Base-by-base conservation (phyloP, 108 stramenopile species). In the Pseudonitzschia multiseries region DNA sequence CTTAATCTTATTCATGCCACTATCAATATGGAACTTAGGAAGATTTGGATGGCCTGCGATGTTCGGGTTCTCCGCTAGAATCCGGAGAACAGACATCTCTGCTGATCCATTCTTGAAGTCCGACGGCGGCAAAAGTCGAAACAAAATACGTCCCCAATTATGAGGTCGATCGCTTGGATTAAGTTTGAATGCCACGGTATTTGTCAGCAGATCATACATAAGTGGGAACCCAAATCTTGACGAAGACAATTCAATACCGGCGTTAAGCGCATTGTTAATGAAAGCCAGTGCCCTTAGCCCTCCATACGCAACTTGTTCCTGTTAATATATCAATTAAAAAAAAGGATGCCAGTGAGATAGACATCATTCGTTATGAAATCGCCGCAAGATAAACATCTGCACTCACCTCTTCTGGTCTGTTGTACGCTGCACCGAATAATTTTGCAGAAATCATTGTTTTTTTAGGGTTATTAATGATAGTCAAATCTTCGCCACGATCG, bases 11-110 rank as follows among this genome's bases (percentile, higher is more conserved):
- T 84, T 88, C 89, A 96, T 95, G 42, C 92, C 94, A 65, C 85
- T 89, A 56, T 97, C 97, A 66, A 91, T 89, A 57, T 97, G 93
- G 77, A 98, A 96, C 84, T 96, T 96, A 9, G 99, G 99, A 67
- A 98, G 91, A 29, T 95, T 87, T 12, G 93, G 91, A 65, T 96
- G 88, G 20, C 71, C 56, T n/a, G 95, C 94, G 26, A 94, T 76
- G 26, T 83, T 69, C 2, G 97, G 94, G 68, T 97, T 97, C 66
- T 97, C 96, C 0, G 95, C 87, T 18, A 99, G 72, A 41, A 97
- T 96, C 14, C 92, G 88, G 10, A 99, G 85, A 51, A 84, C 88
- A 9, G 96, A 96, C 95, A 98, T 97, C 70, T 96, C 90, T 9
- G 95, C 84, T 61, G 90, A 94, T 66, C 87, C 88, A 50, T 83